Percentiles rank a stretch among this genome's conserved stretches.
These are phyloP conservation scores for Backusella sp. DNA, from an alignment of 192 early-diverging fungal species.

Conservation along the genomic window DNA sequence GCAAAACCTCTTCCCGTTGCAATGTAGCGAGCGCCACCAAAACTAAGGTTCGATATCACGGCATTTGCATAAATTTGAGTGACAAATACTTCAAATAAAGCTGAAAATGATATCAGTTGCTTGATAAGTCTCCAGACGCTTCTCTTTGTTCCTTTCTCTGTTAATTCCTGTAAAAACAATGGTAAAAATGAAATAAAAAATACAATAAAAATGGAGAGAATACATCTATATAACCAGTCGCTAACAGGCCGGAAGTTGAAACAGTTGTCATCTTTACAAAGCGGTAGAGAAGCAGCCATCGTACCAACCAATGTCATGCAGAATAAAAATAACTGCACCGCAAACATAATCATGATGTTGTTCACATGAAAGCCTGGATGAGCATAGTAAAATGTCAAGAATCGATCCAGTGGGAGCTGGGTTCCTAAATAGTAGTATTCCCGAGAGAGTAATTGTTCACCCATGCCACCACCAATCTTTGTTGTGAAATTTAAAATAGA, in stretches of 20 bases:
- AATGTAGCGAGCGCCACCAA: conserved; percentile 69
- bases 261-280: conserved; percentile 53
- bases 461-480: conserved; percentile 80
- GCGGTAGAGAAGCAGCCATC: conserved; percentile 49
- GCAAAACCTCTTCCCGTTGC: conserved; percentile 74
- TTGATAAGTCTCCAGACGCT: conserved; percentile 57
- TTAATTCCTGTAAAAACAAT: conserved; percentile 69
- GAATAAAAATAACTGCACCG: conserved; percentile 68
- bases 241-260: conserved; percentile 57
- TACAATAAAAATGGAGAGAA: conserved; percentile 68
- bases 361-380: conserved; percentile 79
- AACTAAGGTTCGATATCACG: conserved; percentile 64
- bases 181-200: conserved; percentile 70
- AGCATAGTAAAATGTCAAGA: conserved; percentile 73
- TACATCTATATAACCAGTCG: conserved; percentile 65
- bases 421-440: conserved; percentile 79
- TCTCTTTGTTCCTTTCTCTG: conserved; percentile 63
- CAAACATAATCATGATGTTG: conserved; percentile 73
- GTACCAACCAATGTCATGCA: conserved; percentile 61
- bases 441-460: conserved; percentile 76
- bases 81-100: conserved; percentile 69
- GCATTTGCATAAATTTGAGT: conserved; percentile 72
- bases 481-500: conserved; percentile 75
- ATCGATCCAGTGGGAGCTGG: conserved; percentile 68
- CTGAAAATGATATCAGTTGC: conserved; percentile 68